Percentiles rank a stretch among this genome's conserved stretches.
Conservation (phyloP, 2,329 filamentous ascomycete species). For the Proliferodiscus dingleyae region DNA sequence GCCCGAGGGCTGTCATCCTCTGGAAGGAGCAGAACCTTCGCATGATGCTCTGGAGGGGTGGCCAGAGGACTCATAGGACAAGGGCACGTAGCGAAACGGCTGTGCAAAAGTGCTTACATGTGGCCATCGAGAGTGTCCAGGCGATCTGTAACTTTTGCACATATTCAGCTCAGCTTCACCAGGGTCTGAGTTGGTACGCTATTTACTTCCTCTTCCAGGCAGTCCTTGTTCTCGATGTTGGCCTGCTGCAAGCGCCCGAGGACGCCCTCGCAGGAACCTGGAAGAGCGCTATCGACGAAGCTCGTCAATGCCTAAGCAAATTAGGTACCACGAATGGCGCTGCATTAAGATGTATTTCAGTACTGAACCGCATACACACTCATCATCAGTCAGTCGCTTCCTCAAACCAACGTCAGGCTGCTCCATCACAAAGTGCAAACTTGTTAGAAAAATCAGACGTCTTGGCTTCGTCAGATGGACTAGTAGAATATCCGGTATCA, state of each 20-base stretch:
- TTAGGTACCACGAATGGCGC: constrained; percentile 10
- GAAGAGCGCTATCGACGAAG: constrained; percentile 8
- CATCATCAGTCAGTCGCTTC: constrained; percentile 5
- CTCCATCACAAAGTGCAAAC: neutral
- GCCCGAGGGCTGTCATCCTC: constrained; percentile 35
- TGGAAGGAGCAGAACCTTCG: constrained; percentile 41
- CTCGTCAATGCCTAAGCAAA: constrained; percentile 9
- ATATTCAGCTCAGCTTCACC: constrained; percentile 26
- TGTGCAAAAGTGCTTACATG: constrained; percentile 35
- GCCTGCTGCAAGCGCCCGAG: constrained; percentile 12
- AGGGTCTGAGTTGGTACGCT: constrained; percentile 38
- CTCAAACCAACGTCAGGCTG: neutral
- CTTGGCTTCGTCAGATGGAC: neutral
- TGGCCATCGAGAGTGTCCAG: constrained; percentile 35
- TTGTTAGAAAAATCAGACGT: neutral
- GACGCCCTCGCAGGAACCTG: constrained; percentile 9
- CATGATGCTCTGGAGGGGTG: constrained; percentile 38
- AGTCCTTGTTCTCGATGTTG: constrained; percentile 35
- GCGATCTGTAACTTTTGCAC: constrained; percentile 36
- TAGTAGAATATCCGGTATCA: constrained; percentile 2
- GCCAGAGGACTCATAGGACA: constrained; percentile 35
- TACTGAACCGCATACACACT: constrained; percentile 13
- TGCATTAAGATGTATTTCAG: constrained; percentile 14
- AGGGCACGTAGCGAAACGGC: constrained; percentile 20
- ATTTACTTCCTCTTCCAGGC: constrained; percentile 43